Conservation (phyloP, 169 alveolate species). For the Plasmodium adleri region DNA sequence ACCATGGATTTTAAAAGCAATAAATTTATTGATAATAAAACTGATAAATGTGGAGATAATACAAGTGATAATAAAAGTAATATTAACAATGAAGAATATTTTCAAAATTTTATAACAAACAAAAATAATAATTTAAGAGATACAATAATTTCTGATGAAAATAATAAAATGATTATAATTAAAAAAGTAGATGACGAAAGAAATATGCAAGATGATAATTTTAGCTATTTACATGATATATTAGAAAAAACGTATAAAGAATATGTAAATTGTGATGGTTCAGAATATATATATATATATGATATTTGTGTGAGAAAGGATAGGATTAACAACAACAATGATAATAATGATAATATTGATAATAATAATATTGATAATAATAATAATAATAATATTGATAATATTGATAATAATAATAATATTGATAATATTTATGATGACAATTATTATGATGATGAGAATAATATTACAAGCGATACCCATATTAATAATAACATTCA, state of each 20-base stretch:
- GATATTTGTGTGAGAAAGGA: conserved; percentile 33
- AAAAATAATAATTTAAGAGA: neutral
- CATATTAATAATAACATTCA: too few relatives aligned
- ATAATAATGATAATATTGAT: too few relatives aligned
- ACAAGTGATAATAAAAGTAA: too few relatives aligned
- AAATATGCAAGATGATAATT: conserved; percentile 1
- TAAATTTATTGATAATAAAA: too few relatives aligned
- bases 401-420: neutral
- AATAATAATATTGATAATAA: neutral
- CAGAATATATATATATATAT: conserved; percentile 43
- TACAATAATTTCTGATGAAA: neutral
- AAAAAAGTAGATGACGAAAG: neutral
- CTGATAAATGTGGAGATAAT: too few relatives aligned
- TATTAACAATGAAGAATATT: too few relatives aligned
- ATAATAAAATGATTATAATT: conserved; percentile 34
- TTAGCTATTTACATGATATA: conserved; percentile 37
- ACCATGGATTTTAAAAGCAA: too few relatives aligned
- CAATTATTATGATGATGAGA: too few relatives aligned
- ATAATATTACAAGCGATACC: too few relatives aligned
- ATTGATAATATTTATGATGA: neutral
- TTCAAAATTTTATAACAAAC: neutral
- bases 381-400: neutral
- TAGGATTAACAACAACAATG: neutral
- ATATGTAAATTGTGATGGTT: conserved; percentile 28
- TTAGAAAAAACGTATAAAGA: conserved; percentile 42